Conservation (phyloP, 1,284 basidiomycete genomes). For the Rhodotorula sp. region DNA sequence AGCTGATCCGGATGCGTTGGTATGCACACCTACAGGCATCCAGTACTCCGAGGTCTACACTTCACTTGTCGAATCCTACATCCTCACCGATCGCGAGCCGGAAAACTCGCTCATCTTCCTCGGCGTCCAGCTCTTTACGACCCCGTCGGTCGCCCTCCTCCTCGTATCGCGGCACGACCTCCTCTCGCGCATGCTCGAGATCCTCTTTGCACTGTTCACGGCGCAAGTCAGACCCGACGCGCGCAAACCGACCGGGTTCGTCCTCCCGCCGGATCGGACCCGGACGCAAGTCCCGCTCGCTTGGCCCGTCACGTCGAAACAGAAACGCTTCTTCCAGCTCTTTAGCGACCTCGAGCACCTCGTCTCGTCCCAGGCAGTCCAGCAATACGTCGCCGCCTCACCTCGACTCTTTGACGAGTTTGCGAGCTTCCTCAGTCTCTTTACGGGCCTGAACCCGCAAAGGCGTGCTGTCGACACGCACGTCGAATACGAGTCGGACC, state of each 20-base stretch:
- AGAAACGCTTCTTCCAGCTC: conserved; percentile 69
- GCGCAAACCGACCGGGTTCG: conserved; percentile 57
- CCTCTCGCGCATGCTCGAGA: conserved; percentile 70
- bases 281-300: conserved; percentile 66
- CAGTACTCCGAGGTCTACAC: conserved; percentile 83
- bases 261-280: conserved; percentile 54
- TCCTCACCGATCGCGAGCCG: conserved; percentile 84
- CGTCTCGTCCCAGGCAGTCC: conserved; percentile 42
- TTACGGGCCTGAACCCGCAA: conserved; percentile 88
- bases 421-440: conserved; percentile 83
- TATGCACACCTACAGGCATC: conserved; percentile 58
- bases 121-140: conserved; percentile 83
- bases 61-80: conserved; percentile 82
- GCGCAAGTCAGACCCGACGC: conserved; percentile 65
- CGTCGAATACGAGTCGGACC: conserved; percentile 90
- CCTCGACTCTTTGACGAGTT: conserved; percentile 25
- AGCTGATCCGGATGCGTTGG: not conserved
- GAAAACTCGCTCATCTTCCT: conserved; percentile 92
- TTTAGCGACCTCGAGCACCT: conserved; percentile 46
- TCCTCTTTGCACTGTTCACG: conserved; percentile 84
- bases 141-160: conserved; percentile 76
- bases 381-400: conserved; percentile 20
- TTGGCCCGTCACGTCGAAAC: conserved; percentile 73
- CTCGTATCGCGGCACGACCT: conserved; percentile 72
- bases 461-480: conserved; percentile 76